Evolutionary conservation across 2,329 filamentous ascomycete species (phyloP), one percentile per base, ranked within the genome.

Genomic region (Colletotrichum sp.): DNA sequence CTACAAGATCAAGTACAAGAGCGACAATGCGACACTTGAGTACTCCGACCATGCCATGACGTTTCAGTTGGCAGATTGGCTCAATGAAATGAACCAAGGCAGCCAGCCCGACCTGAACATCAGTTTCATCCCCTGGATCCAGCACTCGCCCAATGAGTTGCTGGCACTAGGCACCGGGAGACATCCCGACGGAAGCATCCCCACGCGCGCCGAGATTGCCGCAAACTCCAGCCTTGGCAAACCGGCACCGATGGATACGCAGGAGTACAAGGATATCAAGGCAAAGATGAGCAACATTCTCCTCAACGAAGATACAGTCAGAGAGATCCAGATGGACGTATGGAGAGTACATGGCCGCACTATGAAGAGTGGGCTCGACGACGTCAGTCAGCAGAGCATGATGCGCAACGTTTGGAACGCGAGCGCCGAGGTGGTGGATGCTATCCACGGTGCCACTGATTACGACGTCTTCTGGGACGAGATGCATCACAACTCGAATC

Each of bases 91-190:
- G 79, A 92, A 93, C 80, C 83, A 83, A 52, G 83, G 90, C 76
- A 81, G 81, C 78, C 83, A 82, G 66, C 84, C 87, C 66, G 84
- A 89, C 26, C 44, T 52, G n/a, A 87, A 86, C 36, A 89, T 93
- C 66, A 89, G 91, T 68, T 93, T 93, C 81, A 93, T 93, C 78
- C 88, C 89, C 4, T 93, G 91, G 91, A 89, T 90, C 49, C 73
- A 76, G 21, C 90, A 93, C 80, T 85, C 81, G 68, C 80, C 84
- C 3, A 94, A 94, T 76, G 86, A 88, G 0, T 89, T 92, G 28
- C 81, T 87, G 13, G 86, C 90, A 79, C 81, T 88, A 26, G 80
- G 87, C 76, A 85, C 88, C 8, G 83, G 86, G 66, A 87, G 88
- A 66, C 82, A 90, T 16, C 85, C 88, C 2, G 86, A 89, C 66